Base-by-base conservation (phyloP, 208 protist species). In the Crithidia mellificae region DNA sequence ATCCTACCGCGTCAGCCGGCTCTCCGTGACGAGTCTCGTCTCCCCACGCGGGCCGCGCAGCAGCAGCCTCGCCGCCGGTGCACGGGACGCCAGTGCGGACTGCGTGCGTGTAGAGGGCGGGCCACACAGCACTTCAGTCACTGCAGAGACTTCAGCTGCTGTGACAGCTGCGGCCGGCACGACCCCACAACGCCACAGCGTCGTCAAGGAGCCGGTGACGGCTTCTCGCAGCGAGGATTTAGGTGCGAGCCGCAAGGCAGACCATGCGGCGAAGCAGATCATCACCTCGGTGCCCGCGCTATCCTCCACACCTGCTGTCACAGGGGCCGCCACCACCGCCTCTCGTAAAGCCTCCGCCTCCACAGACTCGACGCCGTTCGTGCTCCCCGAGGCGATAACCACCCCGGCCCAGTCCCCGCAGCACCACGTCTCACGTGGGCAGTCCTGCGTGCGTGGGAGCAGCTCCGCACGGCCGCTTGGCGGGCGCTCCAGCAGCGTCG, bases 401-500 rank as follows among this genome's bases (percentile, higher is more conserved):
- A 30, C 38, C 15, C 27, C 29, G 15, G 19, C 7, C 8, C 55
- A 24, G 38, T 17, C 38, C 0, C 36, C 32, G 34, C 55, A 29
- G 36, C 56, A 49, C 15, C 56, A 51, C 27, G 27, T 49, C 41
- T 34, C 27, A 3, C 56, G 43, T 27, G 56, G 56, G 30, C 56
- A 46, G 5, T 63, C 56, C 25, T 46, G 41, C 17, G 41, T 20
- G 14, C 56, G 56, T 7, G 44, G 7, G 3, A 24, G 44, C 8
- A 64, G 44, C 11, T 64, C 46, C 2, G 44, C 58, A 5, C 29
- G 32, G 0, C 41, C 46, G 0, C n/a, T 30, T 17, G 58, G 14
- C 11, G 12, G 29, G 3, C 32, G 58, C 41, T 54, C 44, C 58
- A 64, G 58, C 41, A 64, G 58, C 46, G 46, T 53, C 32, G 58